Percentiles rank a stretch among this genome's conserved stretches.
Conservation (phyloP, 2,329 filamentous ascomycete genomes). For the Fusarium cicatricum region DNA sequence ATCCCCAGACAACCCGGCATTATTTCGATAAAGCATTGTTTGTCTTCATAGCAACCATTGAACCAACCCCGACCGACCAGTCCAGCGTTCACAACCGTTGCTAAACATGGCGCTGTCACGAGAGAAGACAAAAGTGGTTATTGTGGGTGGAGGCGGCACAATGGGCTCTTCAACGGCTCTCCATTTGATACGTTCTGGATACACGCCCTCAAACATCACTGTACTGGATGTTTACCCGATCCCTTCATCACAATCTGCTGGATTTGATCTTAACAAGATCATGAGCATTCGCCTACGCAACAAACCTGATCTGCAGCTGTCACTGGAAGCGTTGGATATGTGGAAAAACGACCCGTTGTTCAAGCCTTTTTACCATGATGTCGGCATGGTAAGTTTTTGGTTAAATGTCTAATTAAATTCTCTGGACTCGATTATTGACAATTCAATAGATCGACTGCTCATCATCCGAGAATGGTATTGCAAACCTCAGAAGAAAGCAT, state of each 20-base stretch:
- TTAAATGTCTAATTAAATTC: too few species aligned
- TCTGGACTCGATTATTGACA: neutral
- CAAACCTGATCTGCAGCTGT: constrained; percentile 6
- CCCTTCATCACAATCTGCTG: constrained; percentile 9
- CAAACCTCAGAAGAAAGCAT: neutral
- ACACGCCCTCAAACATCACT: constrained; percentile 6
- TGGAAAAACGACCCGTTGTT: constrained; percentile 11
- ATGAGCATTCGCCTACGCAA: constrained; percentile 9
- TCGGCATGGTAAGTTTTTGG: constrained; percentile 5
- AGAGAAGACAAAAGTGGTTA: constrained; percentile 1
- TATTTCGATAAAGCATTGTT: too few species aligned
- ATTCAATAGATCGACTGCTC: constrained; percentile 1
- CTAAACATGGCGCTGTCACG: constrained; percentile 2
- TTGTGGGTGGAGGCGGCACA: constrained; percentile 15
- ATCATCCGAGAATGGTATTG: constrained; percentile 3
- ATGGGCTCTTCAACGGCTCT: constrained; percentile 13
- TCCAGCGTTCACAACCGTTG: neutral
- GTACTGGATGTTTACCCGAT: constrained; percentile 13
- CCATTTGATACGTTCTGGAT: constrained; percentile 8
- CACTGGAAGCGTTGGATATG: constrained; percentile 8
- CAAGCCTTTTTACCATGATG: constrained; percentile 9
- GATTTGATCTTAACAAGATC: constrained; percentile 10
- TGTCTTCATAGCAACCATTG: too few species aligned
- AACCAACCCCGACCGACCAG: too few species aligned
- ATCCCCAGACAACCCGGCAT: neutral